These are phyloP conservation scores for Podila epicladia DNA, from an alignment of 192 early-diverging fungal genomes.

Conservation along the genomic window DNA sequence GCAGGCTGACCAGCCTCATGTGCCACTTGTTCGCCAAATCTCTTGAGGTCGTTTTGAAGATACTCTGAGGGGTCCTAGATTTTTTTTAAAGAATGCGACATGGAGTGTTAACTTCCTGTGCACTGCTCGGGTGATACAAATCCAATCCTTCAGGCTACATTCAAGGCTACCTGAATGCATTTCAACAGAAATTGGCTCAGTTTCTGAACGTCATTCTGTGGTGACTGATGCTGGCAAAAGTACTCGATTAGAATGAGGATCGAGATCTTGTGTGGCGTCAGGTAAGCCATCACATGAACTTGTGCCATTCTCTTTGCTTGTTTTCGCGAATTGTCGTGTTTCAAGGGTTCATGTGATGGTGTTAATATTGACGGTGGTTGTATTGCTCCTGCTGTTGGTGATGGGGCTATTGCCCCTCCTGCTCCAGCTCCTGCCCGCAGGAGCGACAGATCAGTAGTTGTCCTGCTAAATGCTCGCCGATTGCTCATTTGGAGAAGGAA, in stretches of 20 bases:
- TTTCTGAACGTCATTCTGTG: not conserved
- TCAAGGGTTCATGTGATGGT: too few species aligned
- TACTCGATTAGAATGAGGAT: constrained; percentile 37
- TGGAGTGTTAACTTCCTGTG: not conserved
- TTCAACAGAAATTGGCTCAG: constrained; percentile 23
- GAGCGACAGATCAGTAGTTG: constrained; percentile 31
- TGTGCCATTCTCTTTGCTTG: not conserved
- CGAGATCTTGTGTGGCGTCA: constrained; percentile 40
- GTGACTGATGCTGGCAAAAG: constrained; percentile 22
- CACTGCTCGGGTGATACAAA: not conserved
- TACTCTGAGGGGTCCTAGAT: constrained; percentile 38
- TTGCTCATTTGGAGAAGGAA: constrained; percentile 11
- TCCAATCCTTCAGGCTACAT: not conserved
- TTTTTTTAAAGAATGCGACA: not conserved
- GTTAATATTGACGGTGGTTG: not conserved
- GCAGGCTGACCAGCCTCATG: not conserved
- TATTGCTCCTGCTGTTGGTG: not conserved
- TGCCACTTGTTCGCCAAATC: constrained; percentile 6
- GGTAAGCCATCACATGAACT: constrained; percentile 31
- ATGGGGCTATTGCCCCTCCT: not conserved
- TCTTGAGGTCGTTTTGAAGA: constrained; percentile 14
- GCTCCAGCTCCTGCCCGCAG: not conserved
- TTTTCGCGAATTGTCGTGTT: too few species aligned
- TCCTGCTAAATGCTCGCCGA: constrained; percentile 26
- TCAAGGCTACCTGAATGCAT: constrained; percentile 27